Evolutionary conservation across 331 rosid species (phyloP), one percentile per base, ranked within the genome.

Genomic region (Saraca asoca): DNA sequence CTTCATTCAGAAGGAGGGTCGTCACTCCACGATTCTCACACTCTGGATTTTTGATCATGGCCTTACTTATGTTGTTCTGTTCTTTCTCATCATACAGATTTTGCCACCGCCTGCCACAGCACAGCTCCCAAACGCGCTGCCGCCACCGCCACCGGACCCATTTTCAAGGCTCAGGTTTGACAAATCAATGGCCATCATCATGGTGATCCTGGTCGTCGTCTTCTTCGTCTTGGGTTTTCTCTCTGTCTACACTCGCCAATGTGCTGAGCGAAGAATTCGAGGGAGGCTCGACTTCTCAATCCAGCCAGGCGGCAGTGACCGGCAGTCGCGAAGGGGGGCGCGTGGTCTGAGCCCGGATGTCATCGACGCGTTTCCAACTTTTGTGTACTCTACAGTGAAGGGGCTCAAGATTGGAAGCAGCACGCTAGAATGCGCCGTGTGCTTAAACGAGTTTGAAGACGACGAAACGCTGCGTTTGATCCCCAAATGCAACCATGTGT

Each of bases 341-440:
- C 89, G 86, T 9, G 97, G 96, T 0, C 78, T 92, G 0, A 89
- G 87, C 66, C 71, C 70, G 2, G 79, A 72, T 4, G 64, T 85
- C 78, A 81, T 87, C 37, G 76, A 77, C 3, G 74, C 87, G 0
- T 93, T 93, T 39, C 98, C 98, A 0, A 83, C 90, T 0, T 87
- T 93, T 38, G 79, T 82, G 0, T 93, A 88, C 81, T 84, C 96
- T 50, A 43, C 86, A 20, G 96, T 93, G 24, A 93, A 88, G 69
- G 83, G 73, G 0, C 87, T 69, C 2, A 81, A 88, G 67, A 72
- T 90, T 12, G 98, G 98, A 0, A 51, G 67, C 3, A 82, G 78
- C 38, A n/a, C 91, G 11, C 80, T 93, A 2, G 95, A 93, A 71
- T 93, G 98, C 71, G 98, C 96, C 16, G 95, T 93, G 7, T 93